Evolutionary conservation across 2,329 filamentous ascomycete genomes (phyloP).

Genomic region (Chaetomium olivaceum): DNA sequence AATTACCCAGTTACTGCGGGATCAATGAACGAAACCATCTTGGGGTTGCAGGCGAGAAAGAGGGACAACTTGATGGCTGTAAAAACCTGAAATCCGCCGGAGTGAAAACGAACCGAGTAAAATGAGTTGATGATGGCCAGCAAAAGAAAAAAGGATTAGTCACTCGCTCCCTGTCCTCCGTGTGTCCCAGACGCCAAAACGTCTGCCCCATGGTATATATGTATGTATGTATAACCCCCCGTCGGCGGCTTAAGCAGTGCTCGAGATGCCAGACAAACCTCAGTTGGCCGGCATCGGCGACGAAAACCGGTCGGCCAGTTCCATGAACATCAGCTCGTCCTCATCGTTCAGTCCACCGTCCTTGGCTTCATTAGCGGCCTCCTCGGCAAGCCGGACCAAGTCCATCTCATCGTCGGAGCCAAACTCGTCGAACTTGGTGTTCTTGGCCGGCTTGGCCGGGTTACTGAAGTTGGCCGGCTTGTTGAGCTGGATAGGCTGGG

Average conservation of each 20-base stretch:
- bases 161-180: neutral
- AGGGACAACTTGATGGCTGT: neutral
- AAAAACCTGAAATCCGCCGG: neutral
- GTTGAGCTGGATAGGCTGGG: neutral
- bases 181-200: neutral
- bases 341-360: conserved; percentile 14
- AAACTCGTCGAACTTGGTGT: conserved; percentile 11
- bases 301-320: conserved; percentile 9
- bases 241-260: neutral
- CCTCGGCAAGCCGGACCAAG: conserved; percentile 16
- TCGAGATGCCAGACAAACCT: neutral
- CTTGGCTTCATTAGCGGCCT: neutral
- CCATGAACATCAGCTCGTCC: conserved; percentile 11
- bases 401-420: conserved; percentile 10
- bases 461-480: neutral
- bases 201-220: neutral
- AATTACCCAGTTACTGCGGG: too few relatives aligned
- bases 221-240: too few relatives aligned
- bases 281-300: neutral
- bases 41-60: too few relatives aligned
- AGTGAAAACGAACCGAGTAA: neutral
- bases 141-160: neutral
- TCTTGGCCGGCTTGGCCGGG: neutral
- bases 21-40: too few relatives aligned
- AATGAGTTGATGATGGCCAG: neutral